Evolutionary conservation across 305 asterid genomes (phyloP).

Genomic region (Fraxinus floribunda): DNA sequence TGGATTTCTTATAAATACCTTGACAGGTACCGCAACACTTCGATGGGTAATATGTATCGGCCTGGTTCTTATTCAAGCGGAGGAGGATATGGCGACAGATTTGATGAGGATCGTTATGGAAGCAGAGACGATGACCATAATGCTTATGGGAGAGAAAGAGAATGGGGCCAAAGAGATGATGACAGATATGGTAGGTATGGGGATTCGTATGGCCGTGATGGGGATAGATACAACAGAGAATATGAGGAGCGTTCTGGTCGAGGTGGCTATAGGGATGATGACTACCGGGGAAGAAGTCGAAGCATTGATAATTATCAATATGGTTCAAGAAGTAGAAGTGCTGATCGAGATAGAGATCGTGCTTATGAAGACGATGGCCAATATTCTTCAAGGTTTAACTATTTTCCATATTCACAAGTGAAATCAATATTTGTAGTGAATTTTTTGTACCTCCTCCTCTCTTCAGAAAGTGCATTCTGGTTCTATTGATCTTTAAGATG

Average conservation of each 20-base stretch:
- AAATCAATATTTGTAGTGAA: conserved; percentile 10
- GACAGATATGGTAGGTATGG: conserved; percentile 54
- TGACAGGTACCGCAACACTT: conserved; percentile 62
- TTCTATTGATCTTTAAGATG: neutral
- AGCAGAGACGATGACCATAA: conserved; percentile 59
- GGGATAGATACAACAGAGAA: conserved; percentile 68
- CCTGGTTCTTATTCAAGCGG: conserved; percentile 56
- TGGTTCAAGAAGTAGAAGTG: conserved; percentile 82
- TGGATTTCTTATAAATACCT: conserved; percentile 13
- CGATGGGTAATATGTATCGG: conserved; percentile 65
- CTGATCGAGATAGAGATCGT: conserved; percentile 60
- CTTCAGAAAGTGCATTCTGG: neutral
- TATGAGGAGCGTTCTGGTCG: conserved; percentile 63
- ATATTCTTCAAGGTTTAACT: conserved; percentile 71
- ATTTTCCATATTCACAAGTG: conserved; percentile 11
- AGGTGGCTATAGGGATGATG: conserved; percentile 70
- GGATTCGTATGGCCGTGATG: conserved; percentile 67
- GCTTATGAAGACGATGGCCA: conserved; percentile 79
- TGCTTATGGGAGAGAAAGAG: conserved; percentile 65
- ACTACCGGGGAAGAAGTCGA: conserved; percentile 64
- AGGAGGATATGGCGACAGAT: conserved; percentile 67
- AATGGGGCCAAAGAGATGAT: conserved; percentile 53
- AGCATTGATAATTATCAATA: conserved; percentile 51
- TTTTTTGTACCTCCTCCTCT: neutral
- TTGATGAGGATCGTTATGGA: conserved; percentile 66